Evolutionary conservation across 73 alveolate species (phyloP), one percentile per base, ranked within the genome.

Genomic region (Paramecium caudatum): DNA sequence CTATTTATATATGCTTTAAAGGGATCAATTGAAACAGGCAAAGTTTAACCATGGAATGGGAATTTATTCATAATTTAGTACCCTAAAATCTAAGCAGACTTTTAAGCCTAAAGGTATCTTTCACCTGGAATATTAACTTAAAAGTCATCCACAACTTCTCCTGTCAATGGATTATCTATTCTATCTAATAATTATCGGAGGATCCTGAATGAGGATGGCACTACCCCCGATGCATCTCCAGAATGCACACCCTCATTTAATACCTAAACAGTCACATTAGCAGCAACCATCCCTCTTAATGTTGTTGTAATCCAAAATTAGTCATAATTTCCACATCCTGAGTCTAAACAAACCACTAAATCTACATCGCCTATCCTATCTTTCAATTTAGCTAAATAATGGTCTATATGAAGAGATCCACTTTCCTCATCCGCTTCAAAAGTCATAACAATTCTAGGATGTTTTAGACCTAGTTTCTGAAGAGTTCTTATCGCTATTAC

Each of bases 401-500:
- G 88, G 68, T 93, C 91, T n/a, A 97, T 93, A 46, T 94, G 95
- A 10, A 92, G 95, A 37, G 97, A 91, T 30, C 98, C 99, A 32
- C 98, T 91, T 90, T 97, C 99, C 91, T 97, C 99, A 84, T 96
- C 99, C 15, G 98, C 95, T 82, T 97, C 99, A 17, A 97, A 85
- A 10, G 92, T 92, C 61, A 97, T 49, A 0, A 94, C 96, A 41
- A 97, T 91, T 94, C 96, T 96, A 33, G 99, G 98, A 80, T 93
- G 98, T 43, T 94, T 94, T 37, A 91, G 33, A 16, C 97, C 97
- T 47, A 91, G 91, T n/a, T 47, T 92, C 55, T 95, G 90, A 13
- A 91, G 50, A 23, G 94, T 69, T 91, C 97, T 97, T 23, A 96
- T 93, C 9, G 98, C 95, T 37, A 96, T 93, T 36, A 97, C 94